phyloP scores from a whole-genome alignment of 805 yeast species.

The Candida nemodendra region DNA sequence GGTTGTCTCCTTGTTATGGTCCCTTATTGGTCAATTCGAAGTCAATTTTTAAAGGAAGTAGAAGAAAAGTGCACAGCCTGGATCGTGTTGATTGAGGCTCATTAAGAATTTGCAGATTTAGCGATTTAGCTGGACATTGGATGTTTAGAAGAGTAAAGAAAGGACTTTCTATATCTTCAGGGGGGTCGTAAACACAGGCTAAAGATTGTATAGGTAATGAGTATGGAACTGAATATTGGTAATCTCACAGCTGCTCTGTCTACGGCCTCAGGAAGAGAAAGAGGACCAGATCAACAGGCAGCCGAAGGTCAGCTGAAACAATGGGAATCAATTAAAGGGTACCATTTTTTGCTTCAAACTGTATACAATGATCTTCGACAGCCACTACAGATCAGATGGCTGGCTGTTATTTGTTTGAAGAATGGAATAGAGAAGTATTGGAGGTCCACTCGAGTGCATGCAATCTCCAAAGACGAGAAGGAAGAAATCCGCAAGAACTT shows the following conservation, averaged over 20 bases:
- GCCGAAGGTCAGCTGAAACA: constrained; percentile 69
- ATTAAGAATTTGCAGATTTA: too few species aligned
- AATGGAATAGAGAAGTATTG: constrained; percentile 85
- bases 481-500: constrained; percentile 54
- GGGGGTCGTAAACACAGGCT: too few species aligned
- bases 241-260: constrained; percentile 40
- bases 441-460: constrained; percentile 61
- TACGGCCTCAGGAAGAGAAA: constrained; percentile 49
- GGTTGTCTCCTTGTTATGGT: too few species aligned
- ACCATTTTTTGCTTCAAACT: constrained; percentile 36
- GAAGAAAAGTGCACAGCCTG: too few species aligned
- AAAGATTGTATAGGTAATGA: too few species aligned
- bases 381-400: constrained; percentile 74
- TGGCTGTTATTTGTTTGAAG: constrained; percentile 83
- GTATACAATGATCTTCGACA: constrained; percentile 59
- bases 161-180: too few species aligned
- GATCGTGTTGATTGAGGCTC: too few species aligned
- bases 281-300: constrained; percentile 50
- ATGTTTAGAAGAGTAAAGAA: too few species aligned
- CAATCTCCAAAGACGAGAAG: constrained; percentile 68
- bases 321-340: constrained; percentile 61
- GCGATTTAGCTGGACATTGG: too few species aligned
- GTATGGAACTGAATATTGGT: constrained; percentile 25
- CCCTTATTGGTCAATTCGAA: too few species aligned
- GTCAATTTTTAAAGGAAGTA: too few species aligned